These are phyloP conservation scores for Triangularia setosa DNA, from an alignment of 2,329 filamentous ascomycete genomes.

Conservation along the genomic window DNA sequence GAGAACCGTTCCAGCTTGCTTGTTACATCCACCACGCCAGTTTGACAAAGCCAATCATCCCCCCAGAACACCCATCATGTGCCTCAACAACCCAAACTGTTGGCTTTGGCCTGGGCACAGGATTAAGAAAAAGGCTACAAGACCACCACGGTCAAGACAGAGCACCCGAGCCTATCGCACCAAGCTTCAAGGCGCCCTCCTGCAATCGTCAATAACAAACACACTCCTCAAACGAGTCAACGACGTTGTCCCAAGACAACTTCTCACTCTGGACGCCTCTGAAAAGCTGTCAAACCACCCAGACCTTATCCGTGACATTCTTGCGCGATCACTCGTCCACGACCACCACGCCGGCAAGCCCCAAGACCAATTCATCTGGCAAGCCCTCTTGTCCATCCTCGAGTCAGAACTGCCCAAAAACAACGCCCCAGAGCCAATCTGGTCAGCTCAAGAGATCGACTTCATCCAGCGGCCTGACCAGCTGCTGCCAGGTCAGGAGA, in stretches of 20 bases:
- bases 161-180: not conserved
- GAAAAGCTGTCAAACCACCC: slow-evolving; percentile 2
- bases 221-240: not conserved
- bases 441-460: not conserved
- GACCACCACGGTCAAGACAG: not conserved
- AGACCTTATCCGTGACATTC: not conserved
- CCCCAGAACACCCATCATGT: not conserved
- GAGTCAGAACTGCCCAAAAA: not conserved
- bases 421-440: not conserved
- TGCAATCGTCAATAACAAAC: not conserved
- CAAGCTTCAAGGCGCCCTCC: not conserved
- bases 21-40: too few species aligned
- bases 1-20: too few species aligned
- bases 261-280: not conserved
- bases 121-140: not conserved
- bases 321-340: not conserved
- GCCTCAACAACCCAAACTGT: not conserved
- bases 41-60: not conserved
- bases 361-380: not conserved
- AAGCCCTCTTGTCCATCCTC: not conserved
- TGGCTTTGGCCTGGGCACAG: not conserved
- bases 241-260: not conserved
- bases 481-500: not conserved
- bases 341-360: not conserved
- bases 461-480: not conserved